A percentile compares a stretch with the other conserved stretches of the same genome.
Evolutionary conservation across 768 basidiomycete species (phyloP).

Genomic region (Stropharia rugosoannulata): DNA sequence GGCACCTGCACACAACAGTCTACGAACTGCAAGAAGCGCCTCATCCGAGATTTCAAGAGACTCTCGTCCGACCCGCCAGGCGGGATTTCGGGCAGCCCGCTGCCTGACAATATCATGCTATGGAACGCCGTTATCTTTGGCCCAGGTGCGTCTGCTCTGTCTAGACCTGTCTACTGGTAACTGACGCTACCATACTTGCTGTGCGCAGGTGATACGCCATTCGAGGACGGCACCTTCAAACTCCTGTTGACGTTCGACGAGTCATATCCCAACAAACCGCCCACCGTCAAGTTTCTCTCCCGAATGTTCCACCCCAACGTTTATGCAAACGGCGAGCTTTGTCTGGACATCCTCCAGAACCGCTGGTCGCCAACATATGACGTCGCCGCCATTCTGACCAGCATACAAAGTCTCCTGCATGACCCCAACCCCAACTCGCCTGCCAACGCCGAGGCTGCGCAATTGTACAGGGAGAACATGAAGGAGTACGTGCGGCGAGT

Average conservation of each 20-base stretch:
- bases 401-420: conserved; percentile 92
- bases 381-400: conserved; percentile 96
- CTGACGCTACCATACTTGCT: background rate
- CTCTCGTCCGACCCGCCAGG: conserved; percentile 93
- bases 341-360: conserved; percentile 97
- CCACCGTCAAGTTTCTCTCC: conserved; percentile 94
- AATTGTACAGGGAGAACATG: conserved; percentile 96
- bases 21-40: conserved; percentile 90
- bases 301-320: conserved; percentile 99
- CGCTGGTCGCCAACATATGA: conserved; percentile 99
- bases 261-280: conserved; percentile 98
- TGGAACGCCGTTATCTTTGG: conserved; percentile 99
- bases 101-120: conserved; percentile 98
- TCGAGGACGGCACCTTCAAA: conserved; percentile 99
- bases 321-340: conserved; percentile 97
- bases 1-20: conserved; percentile 55
- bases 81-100: conserved; percentile 96
- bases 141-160: conserved; percentile 62
- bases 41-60: conserved; percentile 97
- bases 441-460: conserved; percentile 97
- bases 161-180: background rate
- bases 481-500: conserved; percentile 96
- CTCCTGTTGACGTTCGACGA: conserved; percentile 95
- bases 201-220: conserved; percentile 88
- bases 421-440: conserved; percentile 99